These are phyloP conservation scores for Nelumbo lutea DNA, from an alignment of 164 flowering plant genomes.

Conservation along the genomic window DNA sequence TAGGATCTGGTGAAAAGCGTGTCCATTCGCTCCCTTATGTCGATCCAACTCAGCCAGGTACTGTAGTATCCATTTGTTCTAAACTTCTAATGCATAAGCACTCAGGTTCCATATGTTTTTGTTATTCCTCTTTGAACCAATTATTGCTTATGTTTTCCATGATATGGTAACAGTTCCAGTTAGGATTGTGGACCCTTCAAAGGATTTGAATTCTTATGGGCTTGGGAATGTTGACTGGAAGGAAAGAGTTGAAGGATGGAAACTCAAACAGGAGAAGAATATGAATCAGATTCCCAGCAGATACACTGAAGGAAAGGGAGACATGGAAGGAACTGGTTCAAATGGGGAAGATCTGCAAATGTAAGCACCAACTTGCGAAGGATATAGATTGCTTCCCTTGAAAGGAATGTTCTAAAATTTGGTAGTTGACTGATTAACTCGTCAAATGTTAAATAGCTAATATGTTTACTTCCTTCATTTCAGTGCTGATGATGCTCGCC, in stretches of 20 bases:
- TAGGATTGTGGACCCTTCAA: slow-evolving; percentile 90
- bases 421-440: not conserved
- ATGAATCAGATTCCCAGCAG: slow-evolving; percentile 60
- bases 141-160: slow-evolving; percentile 7
- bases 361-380: slow-evolving; percentile 31
- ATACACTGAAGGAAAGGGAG: slow-evolving; percentile 79
- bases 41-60: slow-evolving; percentile 96
- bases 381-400: not conserved
- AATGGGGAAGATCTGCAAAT: slow-evolving; percentile 95
- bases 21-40: slow-evolving; percentile 61
- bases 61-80: not conserved
- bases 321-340: slow-evolving; percentile 94
- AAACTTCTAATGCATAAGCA: not conserved
- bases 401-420: not conserved
- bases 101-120: not conserved
- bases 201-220: slow-evolving; percentile 92
- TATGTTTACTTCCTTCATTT: slow-evolving; percentile 9
- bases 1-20: slow-evolving; percentile 80
- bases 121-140: slow-evolving; percentile 1
- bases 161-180: slow-evolving; percentile 65
- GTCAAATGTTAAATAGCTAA: not conserved
- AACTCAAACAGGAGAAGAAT: slow-evolving; percentile 87
- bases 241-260: slow-evolving; percentile 97
- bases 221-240: slow-evolving; percentile 99
- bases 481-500: slow-evolving; percentile 92